phyloP scores from a whole-genome alignment of 352 stramenopile genomes.

The Pythium biforme region DNA sequence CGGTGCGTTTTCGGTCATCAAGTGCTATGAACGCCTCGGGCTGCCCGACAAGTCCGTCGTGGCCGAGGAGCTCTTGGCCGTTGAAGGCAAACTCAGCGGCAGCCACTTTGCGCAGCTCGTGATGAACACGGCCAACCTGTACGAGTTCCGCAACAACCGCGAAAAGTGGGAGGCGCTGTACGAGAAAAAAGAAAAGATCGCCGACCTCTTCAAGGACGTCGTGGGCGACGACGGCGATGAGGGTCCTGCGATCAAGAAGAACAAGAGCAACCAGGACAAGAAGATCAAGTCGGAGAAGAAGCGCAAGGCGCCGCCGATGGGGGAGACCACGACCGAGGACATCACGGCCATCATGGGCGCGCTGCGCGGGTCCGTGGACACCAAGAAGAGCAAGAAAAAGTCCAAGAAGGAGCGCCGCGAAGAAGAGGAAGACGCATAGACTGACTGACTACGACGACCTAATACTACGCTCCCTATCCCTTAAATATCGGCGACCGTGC shows the following conservation, averaged over 20 bases:
- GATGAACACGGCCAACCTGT: constrained; percentile 75
- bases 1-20: constrained; percentile 80
- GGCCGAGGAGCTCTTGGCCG: constrained; percentile 64
- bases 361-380: constrained; percentile 30
- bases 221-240: constrained; percentile 37
- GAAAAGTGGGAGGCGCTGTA: constrained; percentile 78
- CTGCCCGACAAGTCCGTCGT: constrained; percentile 64
- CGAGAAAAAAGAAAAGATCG: constrained; percentile 80
- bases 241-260: constrained; percentile 8
- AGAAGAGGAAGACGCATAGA: constrained; percentile 4
- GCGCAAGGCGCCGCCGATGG: constrained; percentile 22
- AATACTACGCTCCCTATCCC: no score
- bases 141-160: constrained; percentile 77
- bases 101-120: constrained; percentile 84
- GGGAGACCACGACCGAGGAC: constrained; percentile 43
- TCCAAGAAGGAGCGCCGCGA: constrained; percentile 33
- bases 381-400: constrained; percentile 32
- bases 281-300: constrained; percentile 22
- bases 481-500: not conserved
- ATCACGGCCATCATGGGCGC: constrained; percentile 70
- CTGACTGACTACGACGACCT: no score
- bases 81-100: constrained; percentile 69
- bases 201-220: constrained; percentile 75
- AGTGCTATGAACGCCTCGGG: constrained; percentile 69
- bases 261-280: constrained; percentile 24